phyloP scores from a whole-genome alignment of 257 asterid species.

The Haberlea rhodopensis region DNA sequence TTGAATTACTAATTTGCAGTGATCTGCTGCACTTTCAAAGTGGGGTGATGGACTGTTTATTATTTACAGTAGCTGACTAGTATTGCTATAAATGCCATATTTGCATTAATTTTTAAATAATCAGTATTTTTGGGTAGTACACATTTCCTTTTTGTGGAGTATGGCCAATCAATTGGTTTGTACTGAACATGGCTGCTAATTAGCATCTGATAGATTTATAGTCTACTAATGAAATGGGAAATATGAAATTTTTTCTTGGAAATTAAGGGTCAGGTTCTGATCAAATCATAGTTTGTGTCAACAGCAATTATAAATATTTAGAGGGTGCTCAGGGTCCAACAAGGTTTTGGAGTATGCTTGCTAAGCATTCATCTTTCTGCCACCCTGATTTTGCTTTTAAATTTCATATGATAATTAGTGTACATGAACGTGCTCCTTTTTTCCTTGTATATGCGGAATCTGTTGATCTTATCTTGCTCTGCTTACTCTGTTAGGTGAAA shows the following conservation, averaged over 20 bases:
- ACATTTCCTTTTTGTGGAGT: not conserved
- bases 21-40: not conserved
- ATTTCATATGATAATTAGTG: not conserved
- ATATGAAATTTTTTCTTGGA: too few species aligned
- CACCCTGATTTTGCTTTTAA: not conserved
- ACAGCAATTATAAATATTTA: too few species aligned
- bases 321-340: too few species aligned
- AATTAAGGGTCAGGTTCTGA: not conserved
- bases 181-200: not conserved
- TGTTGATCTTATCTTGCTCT: constrained; percentile 20
- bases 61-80: too few species aligned
- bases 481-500: constrained; percentile 65
- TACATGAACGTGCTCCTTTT: not conserved
- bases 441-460: not conserved
- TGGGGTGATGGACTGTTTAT: not conserved
- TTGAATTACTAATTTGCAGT: not conserved
- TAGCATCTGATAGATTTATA: not conserved
- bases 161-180: not conserved
- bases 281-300: not conserved
- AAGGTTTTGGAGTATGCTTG: not conserved
- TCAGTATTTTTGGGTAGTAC: not conserved
- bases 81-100: not conserved
- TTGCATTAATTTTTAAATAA: too few species aligned
- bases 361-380: not conserved
- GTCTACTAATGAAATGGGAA: not conserved